Base-by-base conservation (phyloP, 2,329 filamentous ascomycete species). In the Coleophoma crateriformis region DNA sequence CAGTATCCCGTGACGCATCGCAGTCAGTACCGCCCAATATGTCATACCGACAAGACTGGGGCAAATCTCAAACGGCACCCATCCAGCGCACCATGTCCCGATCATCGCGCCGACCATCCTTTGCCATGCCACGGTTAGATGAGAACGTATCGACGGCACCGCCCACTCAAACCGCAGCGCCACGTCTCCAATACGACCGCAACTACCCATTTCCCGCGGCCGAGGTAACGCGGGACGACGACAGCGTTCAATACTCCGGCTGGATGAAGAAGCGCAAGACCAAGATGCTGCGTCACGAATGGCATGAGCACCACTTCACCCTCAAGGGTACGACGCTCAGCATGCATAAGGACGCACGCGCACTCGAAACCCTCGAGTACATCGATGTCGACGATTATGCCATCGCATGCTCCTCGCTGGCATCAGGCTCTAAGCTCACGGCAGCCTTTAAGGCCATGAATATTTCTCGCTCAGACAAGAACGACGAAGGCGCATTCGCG, bases 191-290 rank as follows among this genome's bases (percentile, higher is more conserved):
- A 32, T 43, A 58, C 12, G 48, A 54, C 46, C 48, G 48, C 7
- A 43, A 63, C 34, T 53, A 60, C 22, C 51, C 53, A 32, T 49
- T 55, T 52, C 54, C 47, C 19, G 54, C 40, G 32, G 58, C 55
- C 35, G 54, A 41, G 42, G 61, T 51, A 46, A 54, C 12, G 44
- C 61, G 49, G 40, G 51, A 50, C 65, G 61, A 53, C 46, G 71
- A 76, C 47, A 15, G 7, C 15, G 70, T 86, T 54, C 80, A 81
- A 33, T 88, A 91, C 68, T 81, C 88, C 45, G 94, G 94, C 1
- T 90, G 85, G 68, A 95, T 99, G 83, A 91, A 90, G 76, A 96
- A 95, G 76, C 88, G 92, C 64, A 90, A 90, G 72, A 95, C 87
- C 33, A 84, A 84, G 63, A 84, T 96, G 74, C 80, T 96, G 53